Evolutionary conservation across 805 yeast genomes (phyloP).

Genomic region (Komagataella phaffii): DNA sequence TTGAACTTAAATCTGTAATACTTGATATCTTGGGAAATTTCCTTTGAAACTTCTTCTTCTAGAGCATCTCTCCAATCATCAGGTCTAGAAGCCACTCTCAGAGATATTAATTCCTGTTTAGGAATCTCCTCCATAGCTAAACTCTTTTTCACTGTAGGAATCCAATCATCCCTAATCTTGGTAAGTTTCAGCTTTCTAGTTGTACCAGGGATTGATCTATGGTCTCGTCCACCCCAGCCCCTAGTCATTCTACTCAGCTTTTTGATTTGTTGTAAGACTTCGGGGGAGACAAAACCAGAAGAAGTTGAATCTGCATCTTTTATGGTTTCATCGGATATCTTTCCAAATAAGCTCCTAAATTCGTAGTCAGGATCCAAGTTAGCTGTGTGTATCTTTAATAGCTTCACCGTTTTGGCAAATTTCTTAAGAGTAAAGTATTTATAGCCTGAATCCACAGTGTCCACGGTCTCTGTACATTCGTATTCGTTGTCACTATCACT

Average conservation of each 20-base stretch:
- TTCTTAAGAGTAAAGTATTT: conserved; percentile 31
- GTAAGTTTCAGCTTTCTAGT: conserved; percentile 54
- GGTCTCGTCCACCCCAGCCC: conserved; percentile 81
- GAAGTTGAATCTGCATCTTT: conserved; percentile 72
- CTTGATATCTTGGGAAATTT: conserved; percentile 30
- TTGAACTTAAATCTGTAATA: conserved; percentile 38
- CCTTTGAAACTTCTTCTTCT: conserved; percentile 21
- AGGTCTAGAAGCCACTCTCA: conserved; percentile 1
- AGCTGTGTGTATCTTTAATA: conserved; percentile 31
- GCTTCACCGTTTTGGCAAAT: conserved; percentile 22
- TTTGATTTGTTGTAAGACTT: conserved; percentile 49
- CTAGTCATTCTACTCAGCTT: conserved; percentile 42
- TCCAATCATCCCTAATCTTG: conserved; percentile 68
- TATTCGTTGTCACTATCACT: conserved; percentile 15
- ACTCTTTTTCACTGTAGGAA: conserved; percentile 55
- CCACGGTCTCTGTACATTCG: conserved; percentile 19
- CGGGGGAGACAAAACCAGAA: conserved; percentile 56
- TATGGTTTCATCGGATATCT: conserved; percentile 49
- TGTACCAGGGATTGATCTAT: conserved; percentile 62
- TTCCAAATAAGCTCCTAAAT: conserved; percentile 57
- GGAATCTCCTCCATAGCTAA: conserved; percentile 43
- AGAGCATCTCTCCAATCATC: conserved; percentile 39
- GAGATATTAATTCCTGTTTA: conserved; percentile 16
- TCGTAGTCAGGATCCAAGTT: conserved; percentile 70
- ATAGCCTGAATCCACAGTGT: conserved; percentile 8